Conservation (phyloP, 192 early-diverging fungal genomes). For the Lunasporangiospora selenospora region DNA sequence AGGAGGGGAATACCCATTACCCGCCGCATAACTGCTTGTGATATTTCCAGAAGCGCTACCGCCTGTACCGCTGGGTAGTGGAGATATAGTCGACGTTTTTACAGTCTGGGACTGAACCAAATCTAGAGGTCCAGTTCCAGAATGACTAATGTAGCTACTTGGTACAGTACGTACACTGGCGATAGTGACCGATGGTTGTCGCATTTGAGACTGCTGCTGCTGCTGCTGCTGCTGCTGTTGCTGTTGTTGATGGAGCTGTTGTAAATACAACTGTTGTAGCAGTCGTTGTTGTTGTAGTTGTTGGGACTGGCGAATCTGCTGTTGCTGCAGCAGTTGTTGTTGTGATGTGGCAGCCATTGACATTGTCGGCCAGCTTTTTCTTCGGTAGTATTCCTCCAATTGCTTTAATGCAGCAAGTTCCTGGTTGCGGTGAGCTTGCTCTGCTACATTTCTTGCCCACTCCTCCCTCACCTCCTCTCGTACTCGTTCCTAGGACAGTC, state of each 20-base stretch:
- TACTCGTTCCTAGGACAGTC: slow-evolving; percentile 17
- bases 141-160: not conserved
- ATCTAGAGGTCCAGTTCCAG: not conserved
- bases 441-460: slow-evolving; percentile 10
- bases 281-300: slow-evolving; percentile 12
- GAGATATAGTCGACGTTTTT: no score
- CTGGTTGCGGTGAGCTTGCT: not conserved
- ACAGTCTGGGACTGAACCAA: no score
- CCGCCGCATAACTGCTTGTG: no score
- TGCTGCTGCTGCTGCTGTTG: not conserved
- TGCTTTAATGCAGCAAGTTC: not conserved
- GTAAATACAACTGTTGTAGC: not conserved
- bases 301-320: no score
- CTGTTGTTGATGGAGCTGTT: not conserved
- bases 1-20: no score
- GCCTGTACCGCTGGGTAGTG: no score
- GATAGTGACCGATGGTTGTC: not conserved
- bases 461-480: slow-evolving; percentile 19
- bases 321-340: not conserved
- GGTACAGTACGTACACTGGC: no score
- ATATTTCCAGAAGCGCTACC: no score
- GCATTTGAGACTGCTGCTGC: not conserved
- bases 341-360: not conserved
- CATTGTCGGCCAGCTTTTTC: slow-evolving; percentile 20
- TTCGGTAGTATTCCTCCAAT: slow-evolving; percentile 4